Base-by-base conservation (phyloP, 495 filamentous ascomycete species). In the Elasticomyces elasticus region DNA sequence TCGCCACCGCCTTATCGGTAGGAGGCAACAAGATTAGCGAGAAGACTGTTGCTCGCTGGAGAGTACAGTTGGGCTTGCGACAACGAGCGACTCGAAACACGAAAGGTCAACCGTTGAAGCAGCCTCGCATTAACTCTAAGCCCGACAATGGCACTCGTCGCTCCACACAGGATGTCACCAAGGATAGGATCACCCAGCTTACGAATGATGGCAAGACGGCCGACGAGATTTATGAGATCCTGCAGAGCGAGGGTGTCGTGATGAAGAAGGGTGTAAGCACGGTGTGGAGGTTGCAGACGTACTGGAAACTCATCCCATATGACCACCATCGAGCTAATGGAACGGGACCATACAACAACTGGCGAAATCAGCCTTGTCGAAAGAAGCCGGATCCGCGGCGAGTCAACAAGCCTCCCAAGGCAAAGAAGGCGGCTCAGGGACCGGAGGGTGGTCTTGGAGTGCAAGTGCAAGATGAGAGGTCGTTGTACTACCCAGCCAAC, bases 1-100 rank as follows among this genome's bases (percentile, higher is more conserved):
- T 57, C 20, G 40, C 55, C 10, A 40, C 5, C 22, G 49, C 55
- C 7, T 24, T 57, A 12, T 24, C 11, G 10, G 48, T 20, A 0
- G 22, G 30, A 27, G 55, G 55, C 28, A 44, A 27, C 20, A 5
- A 33, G 12, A 23, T 57, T 41, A 52, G 35, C 25, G 37, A 37
- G 37, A 57, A 57, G 25, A 57, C 55, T 13, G 27, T 57, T 26
- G 51, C 38, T 10, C 55, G 49, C 9, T 31, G 49, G 17, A 24
- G 55, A 23, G 30, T 57, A 46, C 9, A 52, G 24, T 57, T 47
- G 55, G 55, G 55, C 26, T 23, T 51, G 2, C 55, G 49, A 1
- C 1, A 52, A 28, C 38, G 55, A 5, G 31, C 55, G 4, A 9
- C n/a, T n/a, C 37, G 19, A 24, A 51, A 5, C 7, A 42, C 19